Conservation (phyloP, 1,139 yeast genomes). For the Suhomyces bribrorum region DNA sequence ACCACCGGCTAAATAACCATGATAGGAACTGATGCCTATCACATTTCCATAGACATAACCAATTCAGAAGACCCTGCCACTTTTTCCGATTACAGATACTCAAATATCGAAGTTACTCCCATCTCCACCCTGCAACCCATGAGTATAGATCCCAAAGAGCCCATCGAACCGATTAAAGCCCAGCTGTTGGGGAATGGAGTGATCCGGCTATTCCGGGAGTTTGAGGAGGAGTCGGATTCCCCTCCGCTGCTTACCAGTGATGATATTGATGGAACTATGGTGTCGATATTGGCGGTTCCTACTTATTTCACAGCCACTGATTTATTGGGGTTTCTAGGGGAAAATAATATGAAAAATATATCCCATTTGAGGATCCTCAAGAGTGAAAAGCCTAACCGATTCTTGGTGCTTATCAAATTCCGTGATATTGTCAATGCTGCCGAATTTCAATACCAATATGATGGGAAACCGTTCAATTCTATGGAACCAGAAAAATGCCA, state of each 20-base stretch:
- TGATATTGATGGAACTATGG: constrained; percentile 55
- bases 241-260: constrained; percentile 7
- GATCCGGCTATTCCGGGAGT: constrained; percentile 64
- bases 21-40: constrained; percentile 50
- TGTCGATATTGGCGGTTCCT: constrained; percentile 83
- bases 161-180: constrained; percentile 60
- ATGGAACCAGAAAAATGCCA: constrained; percentile 91
- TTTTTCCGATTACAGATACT: constrained; percentile 35
- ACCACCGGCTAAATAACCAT: constrained; percentile 23
- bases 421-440: constrained; percentile 55
- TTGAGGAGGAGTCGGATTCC: constrained; percentile 22
- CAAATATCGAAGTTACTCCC: constrained; percentile 32
- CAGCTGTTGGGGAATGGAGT: constrained; percentile 71
- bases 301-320: constrained; percentile 87
- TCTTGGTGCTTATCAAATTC: constrained; percentile 78
- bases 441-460: constrained; percentile 62
- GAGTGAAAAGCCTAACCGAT: constrained; percentile 67
- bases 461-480: constrained; percentile 77
- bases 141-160: constrained; percentile 33
- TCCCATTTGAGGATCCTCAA: constrained; percentile 75
- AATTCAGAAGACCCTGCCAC: constrained; percentile 8
- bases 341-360: constrained; percentile 52
- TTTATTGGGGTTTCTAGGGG: constrained; percentile 76
- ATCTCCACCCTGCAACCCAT: constrained; percentile 23
- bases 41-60: constrained; percentile 33